Base-by-base conservation (phyloP, 2,329 filamentous ascomycete species). In the Pseudogymnoascus destructans region DNA sequence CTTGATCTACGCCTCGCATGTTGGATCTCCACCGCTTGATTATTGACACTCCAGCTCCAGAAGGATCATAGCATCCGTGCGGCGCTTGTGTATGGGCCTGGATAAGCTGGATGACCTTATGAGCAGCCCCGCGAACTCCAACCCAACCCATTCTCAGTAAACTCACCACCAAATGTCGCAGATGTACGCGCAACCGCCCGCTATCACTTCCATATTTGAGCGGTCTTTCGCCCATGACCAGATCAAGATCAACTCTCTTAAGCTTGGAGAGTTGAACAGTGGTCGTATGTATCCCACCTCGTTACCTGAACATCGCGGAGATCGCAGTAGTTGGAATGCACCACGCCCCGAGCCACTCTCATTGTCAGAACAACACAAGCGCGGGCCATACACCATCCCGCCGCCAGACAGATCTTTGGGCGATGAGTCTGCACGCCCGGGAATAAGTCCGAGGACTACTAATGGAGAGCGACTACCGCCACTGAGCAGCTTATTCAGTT, bases 401-500 rank as follows among this genome's bases (percentile, higher is more conserved):
- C 38, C 38, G n/a, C 17, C 38, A 42, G 38, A 42, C 38, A 42
- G 38, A 13, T 11, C 38, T 13, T 42, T 42, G 38, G 38, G 38
- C 38, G 38, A 42, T 42, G 38, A 42, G 10, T 42, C 17, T 42
- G 38, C 38, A 21, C 38, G 38, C 38, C 38, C 38, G 17, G 17
- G 23, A 13, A 42, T 42, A 42, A 54, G 46, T 27, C 46, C 46
- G 17, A 54, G 46, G 46, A 54, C 46, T 7, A 54, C 46, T 17
- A 54, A 54, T 27, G 46, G 67, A 63, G 68, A 70, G 61, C 64
- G 65, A 23, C 61, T 70, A 3, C 68, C 68, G 42, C 64, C 68
- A 11, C 57, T 70, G 40, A 70, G 66, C 57, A 69, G 67, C 59
- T 52, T 70, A 6, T 68, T 70, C 64, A 65, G 60, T 13, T 62